Base-by-base conservation (phyloP, 2,329 filamentous ascomycete species). In the Fusarium pilosicola region DNA sequence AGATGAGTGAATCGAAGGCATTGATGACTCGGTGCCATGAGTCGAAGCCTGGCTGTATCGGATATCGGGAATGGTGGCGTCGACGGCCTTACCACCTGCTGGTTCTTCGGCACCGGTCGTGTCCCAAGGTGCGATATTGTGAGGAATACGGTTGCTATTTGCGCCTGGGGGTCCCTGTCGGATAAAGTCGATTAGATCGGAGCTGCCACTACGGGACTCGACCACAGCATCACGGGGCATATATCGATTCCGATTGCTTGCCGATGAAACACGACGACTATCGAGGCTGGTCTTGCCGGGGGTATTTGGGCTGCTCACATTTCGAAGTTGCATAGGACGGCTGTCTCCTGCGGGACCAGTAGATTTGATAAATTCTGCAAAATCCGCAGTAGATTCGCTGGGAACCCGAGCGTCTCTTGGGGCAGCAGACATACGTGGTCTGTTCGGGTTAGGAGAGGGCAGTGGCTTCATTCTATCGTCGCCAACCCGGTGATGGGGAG, bases 111-210 rank as follows among this genome's bases (percentile, higher is more conserved):
- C 95, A 80, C 97, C 95, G 87, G 95, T 93, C 0, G 94, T 96
- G 41, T 88, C 91, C 61, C 94, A 97, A 3, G 95, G 94, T 15
- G 95, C 94, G 18, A 96, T 91, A n/a, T 89, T 90, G 24, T 93
- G 91, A 46, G 94, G 93, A 70, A 97, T 96, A 30, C 94, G 91
- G 71, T 89, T 88, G 48, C 86, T 86, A 39, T 85, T 84, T 49
- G 84, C 80, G 69, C 85, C 88, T 0, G 93, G 92, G 7, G 95
- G 95, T 2, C 95, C 96, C 79, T 94, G 92, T 51, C 95, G 92
- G 74, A 99, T 97, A 81, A 99, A 98, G 80, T 98, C 95, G 74
- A 98, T 97, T 65, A 99, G 85, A 69, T 98, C 96, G 18, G 94
- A 93, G 64, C 92, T 97, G 73, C 92, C 91, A 57, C 90, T 90